Evolutionary conservation across 2,329 filamentous ascomycete species (phyloP).

Genomic region (Penicillium nordicum): DNA sequence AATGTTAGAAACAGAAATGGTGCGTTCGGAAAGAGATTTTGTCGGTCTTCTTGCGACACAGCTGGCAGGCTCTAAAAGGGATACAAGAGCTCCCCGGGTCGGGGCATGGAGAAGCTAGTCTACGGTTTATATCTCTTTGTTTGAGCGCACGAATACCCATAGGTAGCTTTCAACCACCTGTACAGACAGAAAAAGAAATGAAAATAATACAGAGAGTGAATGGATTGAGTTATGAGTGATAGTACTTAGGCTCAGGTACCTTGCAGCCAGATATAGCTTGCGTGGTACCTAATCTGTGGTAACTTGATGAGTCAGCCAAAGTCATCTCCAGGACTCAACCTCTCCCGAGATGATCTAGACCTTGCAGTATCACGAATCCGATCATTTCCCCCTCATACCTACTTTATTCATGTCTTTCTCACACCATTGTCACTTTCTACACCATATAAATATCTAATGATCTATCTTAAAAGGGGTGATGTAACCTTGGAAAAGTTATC

Average conservation of each 20-base stretch:
- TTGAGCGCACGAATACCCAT: not conserved
- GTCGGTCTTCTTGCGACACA: conserved; percentile 31
- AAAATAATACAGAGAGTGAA: not conserved
- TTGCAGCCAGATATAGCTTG: not conserved
- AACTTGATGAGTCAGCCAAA: not conserved
- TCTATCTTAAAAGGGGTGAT: not conserved
- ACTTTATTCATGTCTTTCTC: not conserved
- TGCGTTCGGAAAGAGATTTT: conserved; percentile 34
- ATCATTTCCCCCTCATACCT: not conserved
- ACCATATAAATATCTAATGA: not conserved
- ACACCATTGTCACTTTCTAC: not conserved
- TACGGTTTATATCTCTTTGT: not conserved
- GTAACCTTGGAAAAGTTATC: not conserved
- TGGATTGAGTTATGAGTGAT: not conserved
- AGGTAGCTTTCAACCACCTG: not conserved
- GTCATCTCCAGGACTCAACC: not conserved
- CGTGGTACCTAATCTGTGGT: not conserved
- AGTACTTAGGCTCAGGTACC: not conserved
- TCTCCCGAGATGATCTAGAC: not conserved
- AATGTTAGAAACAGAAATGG: conserved; percentile 35
- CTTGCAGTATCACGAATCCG: not conserved
- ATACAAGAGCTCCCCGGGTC: conserved; percentile 14
- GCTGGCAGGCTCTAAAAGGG: conserved; percentile 14
- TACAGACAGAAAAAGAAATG: not conserved
- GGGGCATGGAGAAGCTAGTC: conserved; percentile 29